Conservation (phyloP, 306 rosid species). For the Prosopis cineraria region DNA sequence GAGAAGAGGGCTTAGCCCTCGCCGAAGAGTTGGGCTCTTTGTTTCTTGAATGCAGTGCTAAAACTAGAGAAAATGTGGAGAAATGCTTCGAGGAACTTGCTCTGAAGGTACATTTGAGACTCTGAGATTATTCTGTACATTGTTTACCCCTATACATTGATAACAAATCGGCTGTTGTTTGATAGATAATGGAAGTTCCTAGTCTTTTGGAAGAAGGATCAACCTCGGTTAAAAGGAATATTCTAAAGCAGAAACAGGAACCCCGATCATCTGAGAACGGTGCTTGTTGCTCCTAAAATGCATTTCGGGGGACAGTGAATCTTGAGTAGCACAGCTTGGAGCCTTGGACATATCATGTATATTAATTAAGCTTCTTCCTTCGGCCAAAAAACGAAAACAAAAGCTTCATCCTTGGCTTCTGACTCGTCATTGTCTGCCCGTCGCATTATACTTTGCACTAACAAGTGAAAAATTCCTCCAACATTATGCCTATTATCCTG, state of each 20-base stretch:
- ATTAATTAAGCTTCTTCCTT: constrained; percentile 37
- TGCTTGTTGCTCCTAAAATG: constrained; percentile 67
- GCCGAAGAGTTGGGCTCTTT: constrained; percentile 79
- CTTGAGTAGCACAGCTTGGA: constrained; percentile 37
- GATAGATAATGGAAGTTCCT: constrained; percentile 90
- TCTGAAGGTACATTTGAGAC: constrained; percentile 61
- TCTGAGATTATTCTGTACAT: neutral
- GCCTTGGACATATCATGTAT: constrained; percentile 45
- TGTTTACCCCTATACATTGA: constrained; percentile 5
- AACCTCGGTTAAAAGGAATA: constrained; percentile 57
- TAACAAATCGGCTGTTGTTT: constrained; percentile 36
- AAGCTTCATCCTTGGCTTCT: constrained; percentile 27
- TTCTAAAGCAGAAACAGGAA: constrained; percentile 66
- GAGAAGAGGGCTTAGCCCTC: constrained; percentile 87
- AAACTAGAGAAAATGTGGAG: constrained; percentile 89
- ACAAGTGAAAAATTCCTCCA: constrained; percentile 31
- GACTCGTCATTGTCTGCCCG: constrained; percentile 28
- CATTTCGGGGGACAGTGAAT: constrained; percentile 6
- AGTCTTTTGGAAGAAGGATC: constrained; percentile 91
- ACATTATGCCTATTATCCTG: constrained; percentile 34
- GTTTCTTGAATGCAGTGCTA: constrained; percentile 96
- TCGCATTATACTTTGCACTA: constrained; percentile 38
- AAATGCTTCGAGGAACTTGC: constrained; percentile 87
- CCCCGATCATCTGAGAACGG: constrained; percentile 45
- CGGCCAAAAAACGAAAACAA: neutral